Evolutionary conservation across 805 yeast species (phyloP), one percentile per base, ranked within the genome.

Genomic region (Isabelozyma rhagii): DNA sequence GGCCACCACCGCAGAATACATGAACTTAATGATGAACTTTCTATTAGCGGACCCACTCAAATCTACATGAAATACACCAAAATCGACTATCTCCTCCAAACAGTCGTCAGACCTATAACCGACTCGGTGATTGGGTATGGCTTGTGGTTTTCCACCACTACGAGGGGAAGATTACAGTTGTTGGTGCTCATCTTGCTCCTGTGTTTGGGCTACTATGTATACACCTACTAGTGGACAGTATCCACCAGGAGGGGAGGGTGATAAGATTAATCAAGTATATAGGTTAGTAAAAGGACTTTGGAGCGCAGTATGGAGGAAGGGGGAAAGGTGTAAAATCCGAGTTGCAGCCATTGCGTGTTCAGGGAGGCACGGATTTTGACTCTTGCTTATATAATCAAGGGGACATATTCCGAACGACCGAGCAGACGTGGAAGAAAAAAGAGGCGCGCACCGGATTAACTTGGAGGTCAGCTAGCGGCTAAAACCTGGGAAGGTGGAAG

Each of bases 21-120:
- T 21, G 29, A 29, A 41, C 4, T 15, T 46, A 52, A 49, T n/a
- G 17, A 15, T 8, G 47, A 57, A 15, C 61, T 62, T 36, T 48
- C 61, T 1, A 61, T 66, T 5, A 67, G 68, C 49, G 78, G 77
- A 1, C 77, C 77, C 3, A 73, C 78, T 0, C 71, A 64, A 51
- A 63, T 66, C 3, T 74, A 72, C 53, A 58, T 72, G 55, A 64
- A 62, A 44, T 62, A 71, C 18, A 70, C 76, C 6, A 61, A 57
- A 36, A 41, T 62, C 7, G 78, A 74, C 51, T 49, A 49, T 13
- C 14, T 69, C 13, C 51, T 55, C 7, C 73, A 68, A 49, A 40
- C 41, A 13, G 48, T 58, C n/a, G 39, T 67, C 10, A 53, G 72
- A 4, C 63, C 60, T 5, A 8, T 61, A 2, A 50, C 63, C n/a